phyloP scores from a whole-genome alignment of 2,329 filamentous ascomycete genomes.

The Thielaviopsis euricoi region DNA sequence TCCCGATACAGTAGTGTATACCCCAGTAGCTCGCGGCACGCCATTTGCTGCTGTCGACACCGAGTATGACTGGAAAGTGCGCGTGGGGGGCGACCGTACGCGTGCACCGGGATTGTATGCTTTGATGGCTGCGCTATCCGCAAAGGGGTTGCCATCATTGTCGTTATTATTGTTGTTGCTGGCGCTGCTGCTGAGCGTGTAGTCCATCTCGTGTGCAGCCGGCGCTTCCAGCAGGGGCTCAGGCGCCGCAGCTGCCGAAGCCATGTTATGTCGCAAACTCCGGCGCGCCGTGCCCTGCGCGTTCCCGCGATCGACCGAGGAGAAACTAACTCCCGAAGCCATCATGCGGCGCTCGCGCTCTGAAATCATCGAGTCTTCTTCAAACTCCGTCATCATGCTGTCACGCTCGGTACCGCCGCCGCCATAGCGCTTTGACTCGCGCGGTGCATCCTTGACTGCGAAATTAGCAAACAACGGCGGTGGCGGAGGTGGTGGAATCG shows the following conservation, averaged over 20 bases:
- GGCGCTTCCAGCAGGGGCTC: constrained; percentile 10
- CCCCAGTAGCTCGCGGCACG: neutral
- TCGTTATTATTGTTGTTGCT: no score
- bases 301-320: constrained; percentile 20
- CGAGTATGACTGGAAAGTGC: neutral
- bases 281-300: constrained; percentile 14
- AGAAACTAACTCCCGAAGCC: constrained; percentile 37
- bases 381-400: constrained; percentile 35
- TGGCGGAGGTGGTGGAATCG: neutral
- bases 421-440: constrained; percentile 1
- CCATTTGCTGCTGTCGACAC: neutral
- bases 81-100: neutral
- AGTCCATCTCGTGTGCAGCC: constrained; percentile 13
- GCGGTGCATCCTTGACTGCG: neutral
- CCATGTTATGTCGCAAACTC: neutral
- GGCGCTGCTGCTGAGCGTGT: neutral
- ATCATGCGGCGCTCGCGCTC: constrained; percentile 22
- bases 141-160: neutral
- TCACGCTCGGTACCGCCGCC: constrained; percentile 18
- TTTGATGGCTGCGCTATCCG: neutral
- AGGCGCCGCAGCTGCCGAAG: constrained; percentile 10
- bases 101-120: constrained; percentile 5
- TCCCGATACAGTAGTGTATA: neutral
- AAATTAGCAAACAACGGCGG: neutral
- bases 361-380: constrained; percentile 27